These are phyloP conservation scores for Ogataea pini DNA, from an alignment of 805 yeast species.

Conservation along the genomic window DNA sequence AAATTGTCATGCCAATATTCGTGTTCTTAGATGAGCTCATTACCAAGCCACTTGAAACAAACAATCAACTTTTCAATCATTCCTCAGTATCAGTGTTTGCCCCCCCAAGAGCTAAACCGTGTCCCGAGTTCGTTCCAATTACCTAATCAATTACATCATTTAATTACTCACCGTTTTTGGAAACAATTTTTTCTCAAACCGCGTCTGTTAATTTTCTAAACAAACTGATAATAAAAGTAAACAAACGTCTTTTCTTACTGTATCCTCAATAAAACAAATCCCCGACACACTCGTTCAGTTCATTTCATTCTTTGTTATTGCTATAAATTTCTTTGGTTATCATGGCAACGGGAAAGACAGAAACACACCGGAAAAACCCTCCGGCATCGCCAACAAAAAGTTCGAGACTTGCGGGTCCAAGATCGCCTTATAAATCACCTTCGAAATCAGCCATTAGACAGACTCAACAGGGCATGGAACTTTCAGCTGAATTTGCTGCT, in stretches of 20 bases:
- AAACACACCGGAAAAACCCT: conserved; percentile 4
- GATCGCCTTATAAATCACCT: conserved; percentile 9
- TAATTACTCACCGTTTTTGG: not conserved
- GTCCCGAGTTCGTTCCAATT: too few species aligned
- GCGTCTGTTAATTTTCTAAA: conserved; percentile 1
- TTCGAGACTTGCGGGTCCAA: conserved; percentile 7
- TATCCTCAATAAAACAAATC: not conserved
- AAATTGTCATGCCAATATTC: too few species aligned
- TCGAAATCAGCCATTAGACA: not conserved
- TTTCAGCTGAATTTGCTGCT: conserved; percentile 6
- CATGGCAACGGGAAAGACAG: conserved; percentile 1
- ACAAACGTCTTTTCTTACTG: not conserved
- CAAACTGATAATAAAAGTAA: not conserved
- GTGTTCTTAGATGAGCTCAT: too few species aligned
- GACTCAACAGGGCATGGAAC: conserved; percentile 8
- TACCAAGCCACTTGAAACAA: too few species aligned
- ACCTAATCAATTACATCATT: not conserved
- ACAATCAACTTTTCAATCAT: too few species aligned
- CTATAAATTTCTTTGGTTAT: not conserved
- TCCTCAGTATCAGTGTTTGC: too few species aligned
- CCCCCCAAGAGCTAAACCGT: too few species aligned
- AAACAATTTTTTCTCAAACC: not conserved
- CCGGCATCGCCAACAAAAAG: conserved; percentile 18
- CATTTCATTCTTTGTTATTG: not conserved
- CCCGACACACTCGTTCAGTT: not conserved